phyloP scores from a whole-genome alignment of 176 grass and related monocot species.

The Microstegium vimineum region DNA sequence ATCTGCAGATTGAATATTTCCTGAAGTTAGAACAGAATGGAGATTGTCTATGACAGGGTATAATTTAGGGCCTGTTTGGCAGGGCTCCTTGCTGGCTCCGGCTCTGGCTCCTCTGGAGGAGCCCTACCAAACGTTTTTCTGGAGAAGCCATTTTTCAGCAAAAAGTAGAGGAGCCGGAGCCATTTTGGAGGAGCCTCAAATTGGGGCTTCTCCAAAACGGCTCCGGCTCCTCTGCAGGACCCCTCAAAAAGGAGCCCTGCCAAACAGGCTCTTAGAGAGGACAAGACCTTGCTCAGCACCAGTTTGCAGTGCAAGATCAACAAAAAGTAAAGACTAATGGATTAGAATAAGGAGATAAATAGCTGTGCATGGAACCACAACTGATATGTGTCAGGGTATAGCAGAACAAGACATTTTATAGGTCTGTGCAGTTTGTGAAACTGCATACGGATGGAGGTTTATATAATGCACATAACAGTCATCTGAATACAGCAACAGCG shows the following conservation, averaged over 20 bases:
- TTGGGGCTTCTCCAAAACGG: no score
- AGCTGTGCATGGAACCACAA: background rate
- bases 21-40: conserved; percentile 6
- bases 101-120: no score
- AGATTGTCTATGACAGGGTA: background rate
- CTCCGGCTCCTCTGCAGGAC: no score
- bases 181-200: no score
- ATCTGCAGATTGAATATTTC: conserved; percentile 48
- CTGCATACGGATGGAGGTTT: background rate
- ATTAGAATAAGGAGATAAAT: background rate
- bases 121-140: no score
- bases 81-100: no score
- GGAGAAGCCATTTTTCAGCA: no score
- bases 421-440: background rate
- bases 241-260: no score
- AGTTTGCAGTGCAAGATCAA: background rate
- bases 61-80: no score
- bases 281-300: background rate
- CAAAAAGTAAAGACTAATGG: background rate
- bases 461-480: background rate
- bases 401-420: background rate
- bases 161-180: no score
- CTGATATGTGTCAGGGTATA: background rate
- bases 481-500: background rate
- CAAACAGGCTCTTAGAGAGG: no score